phyloP scores from a whole-genome alignment of 192 early-diverging fungal species.

The Dispira simplex region DNA sequence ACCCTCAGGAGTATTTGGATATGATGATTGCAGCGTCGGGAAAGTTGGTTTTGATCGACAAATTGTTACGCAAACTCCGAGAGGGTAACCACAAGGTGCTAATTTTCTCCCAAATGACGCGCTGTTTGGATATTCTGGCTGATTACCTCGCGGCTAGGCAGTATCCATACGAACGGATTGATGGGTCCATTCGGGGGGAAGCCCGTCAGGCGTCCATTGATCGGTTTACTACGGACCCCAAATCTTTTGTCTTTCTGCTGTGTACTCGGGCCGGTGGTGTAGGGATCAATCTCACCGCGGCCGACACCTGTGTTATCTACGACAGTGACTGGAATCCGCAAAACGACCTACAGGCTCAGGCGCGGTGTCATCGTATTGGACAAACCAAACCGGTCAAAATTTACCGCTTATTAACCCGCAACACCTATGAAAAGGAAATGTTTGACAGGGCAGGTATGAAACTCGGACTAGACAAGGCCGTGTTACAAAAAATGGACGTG shows the following conservation, averaged over 20 bases:
- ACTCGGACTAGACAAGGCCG: conserved; percentile 62
- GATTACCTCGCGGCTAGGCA: conserved; percentile 61
- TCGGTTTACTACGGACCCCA: conserved; percentile 52
- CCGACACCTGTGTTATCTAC: conserved; percentile 79
- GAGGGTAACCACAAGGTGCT: conserved; percentile 69
- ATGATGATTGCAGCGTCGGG: conserved; percentile 63
- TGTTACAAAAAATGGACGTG: conserved; percentile 59
- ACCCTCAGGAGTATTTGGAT: conserved; percentile 44
- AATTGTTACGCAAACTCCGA: conserved; percentile 54
- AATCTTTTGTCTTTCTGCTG: conserved; percentile 74
- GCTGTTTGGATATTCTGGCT: conserved; percentile 63
- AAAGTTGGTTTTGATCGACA: conserved; percentile 72
- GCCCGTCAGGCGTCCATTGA: conserved; percentile 75
- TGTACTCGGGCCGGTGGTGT: conserved; percentile 80
- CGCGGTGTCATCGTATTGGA: conserved; percentile 73
- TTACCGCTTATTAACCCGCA: conserved; percentile 58
- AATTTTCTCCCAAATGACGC: conserved; percentile 81
- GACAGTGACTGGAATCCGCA: conserved; percentile 85
- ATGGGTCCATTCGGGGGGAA: conserved; percentile 63
- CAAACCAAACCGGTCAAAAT: conserved; percentile 74
- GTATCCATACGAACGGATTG: conserved; percentile 67
- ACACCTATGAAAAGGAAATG: conserved; percentile 82
- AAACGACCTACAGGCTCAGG: conserved; percentile 77
- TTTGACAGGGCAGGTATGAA: conserved; percentile 82
- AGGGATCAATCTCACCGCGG: conserved; percentile 76